Base-by-base conservation (phyloP, 345 rosid species). In the Bruguiera gymnorhiza region DNA sequence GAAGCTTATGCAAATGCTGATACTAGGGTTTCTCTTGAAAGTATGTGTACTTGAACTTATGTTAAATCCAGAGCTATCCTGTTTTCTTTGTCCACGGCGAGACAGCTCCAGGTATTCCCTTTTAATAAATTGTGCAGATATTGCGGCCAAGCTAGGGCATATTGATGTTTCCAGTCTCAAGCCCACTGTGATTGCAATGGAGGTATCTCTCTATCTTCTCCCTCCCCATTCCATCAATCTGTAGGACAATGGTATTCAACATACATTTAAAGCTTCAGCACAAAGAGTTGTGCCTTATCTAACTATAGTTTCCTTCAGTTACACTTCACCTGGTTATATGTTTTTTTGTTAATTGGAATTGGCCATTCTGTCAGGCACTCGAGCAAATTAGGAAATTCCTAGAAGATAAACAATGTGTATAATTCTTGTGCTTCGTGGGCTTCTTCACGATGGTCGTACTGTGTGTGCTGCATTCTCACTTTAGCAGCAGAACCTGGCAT, bases 11-110 rank as follows among this genome's bases (percentile, higher is more conserved):
- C 81, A 51, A 85, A 85, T 58, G 99, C 99, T 50, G 79, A 83
- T 63, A 88, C 94, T n/a, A 84, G 86, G 62, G 96, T 92, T 74
- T 95, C 94, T 61, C 79, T 92, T 36, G 89, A 90, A 80, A 85
- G 99, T 95, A 85, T 34, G 84, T 30, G n/a, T 31, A 34, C 70
- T 62, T 65, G 27, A 30, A 68, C 51, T 66, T 46, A 10, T 50
- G 11, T 60, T 48, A 30, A 23, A 18, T n/a, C 48, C 48, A 10
- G 48, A 11, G 48, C 48, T 39, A 10, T 39, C 48, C 16, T 39
- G 16, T 39, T 39, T 9, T 16, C 48, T 39, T 39, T 39, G 58
- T n/a, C 26, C 26, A n/a, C 58, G 4, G 15, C 7, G 58, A 54
- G 26, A 21, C 58, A 54, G 11, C 4, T 54, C 26, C 16, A 11